These are phyloP conservation scores for Earliella scabrosa DNA, from an alignment of 1,284 basidiomycete species.

Conservation along the genomic window DNA sequence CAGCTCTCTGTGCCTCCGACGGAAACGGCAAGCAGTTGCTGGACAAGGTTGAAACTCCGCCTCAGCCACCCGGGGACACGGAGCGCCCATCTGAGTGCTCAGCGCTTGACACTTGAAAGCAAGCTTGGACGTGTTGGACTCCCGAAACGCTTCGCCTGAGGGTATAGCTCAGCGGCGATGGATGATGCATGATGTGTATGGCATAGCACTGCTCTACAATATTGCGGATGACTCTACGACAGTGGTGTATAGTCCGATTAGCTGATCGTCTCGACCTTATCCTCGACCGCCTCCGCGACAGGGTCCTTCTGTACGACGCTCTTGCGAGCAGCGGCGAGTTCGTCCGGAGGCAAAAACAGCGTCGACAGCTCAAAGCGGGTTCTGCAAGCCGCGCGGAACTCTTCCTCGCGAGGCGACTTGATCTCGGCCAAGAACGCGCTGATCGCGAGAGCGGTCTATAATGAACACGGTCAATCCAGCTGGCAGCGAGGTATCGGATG, in stretches of 20 bases:
- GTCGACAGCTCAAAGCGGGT: conserved; percentile 63
- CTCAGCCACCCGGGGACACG: conserved; percentile 15
- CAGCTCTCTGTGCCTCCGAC: conserved; percentile 27
- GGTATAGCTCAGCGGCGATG: no score
- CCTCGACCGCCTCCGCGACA: conserved; percentile 14
- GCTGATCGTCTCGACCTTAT: conserved; percentile 24
- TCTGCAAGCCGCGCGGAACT: conserved; percentile 60
- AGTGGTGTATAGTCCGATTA: conserved; percentile 8
- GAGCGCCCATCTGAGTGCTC: not conserved
- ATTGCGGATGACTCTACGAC: not conserved
- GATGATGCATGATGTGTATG: no score
- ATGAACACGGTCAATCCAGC: not conserved
- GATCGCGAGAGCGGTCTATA: conserved; percentile 52
- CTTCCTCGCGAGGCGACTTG: conserved; percentile 55
- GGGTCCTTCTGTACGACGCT: conserved; percentile 25
- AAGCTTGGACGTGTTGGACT: no score
- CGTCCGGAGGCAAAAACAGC: conserved; percentile 58
- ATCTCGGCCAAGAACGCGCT: conserved; percentile 51
- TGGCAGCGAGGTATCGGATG: not conserved
- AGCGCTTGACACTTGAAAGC: not conserved
- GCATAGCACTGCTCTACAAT: not conserved
- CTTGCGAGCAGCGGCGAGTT: conserved; percentile 42
- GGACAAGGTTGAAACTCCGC: conserved; percentile 34
- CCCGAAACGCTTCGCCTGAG: not conserved
- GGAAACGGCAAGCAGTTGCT: conserved; percentile 34